A percentile compares a stretch with the other conserved stretches of the same genome.
phyloP scores from a whole-genome alignment of 345 rosid genomes.

The Fremontodendron californicum region DNA sequence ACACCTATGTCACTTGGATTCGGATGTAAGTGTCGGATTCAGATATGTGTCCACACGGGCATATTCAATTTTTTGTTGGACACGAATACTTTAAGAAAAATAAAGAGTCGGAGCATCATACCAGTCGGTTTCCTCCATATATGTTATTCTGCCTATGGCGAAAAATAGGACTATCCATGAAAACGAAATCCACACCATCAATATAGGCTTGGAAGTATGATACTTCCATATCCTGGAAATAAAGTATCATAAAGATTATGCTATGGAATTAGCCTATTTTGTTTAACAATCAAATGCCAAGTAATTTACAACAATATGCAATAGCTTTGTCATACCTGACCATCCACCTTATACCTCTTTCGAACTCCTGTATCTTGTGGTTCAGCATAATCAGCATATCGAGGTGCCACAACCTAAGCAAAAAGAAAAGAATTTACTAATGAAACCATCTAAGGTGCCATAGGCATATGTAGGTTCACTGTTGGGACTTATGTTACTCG shows the following conservation, averaged over 20 bases:
- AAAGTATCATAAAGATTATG: neutral
- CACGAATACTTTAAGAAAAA: no score
- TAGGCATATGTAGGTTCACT: neutral
- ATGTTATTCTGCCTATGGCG: constrained; percentile 58
- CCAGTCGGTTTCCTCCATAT: constrained; percentile 74
- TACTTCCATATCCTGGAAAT: constrained; percentile 81
- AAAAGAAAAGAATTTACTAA: neutral
- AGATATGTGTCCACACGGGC: no score
- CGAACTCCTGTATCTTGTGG: constrained; percentile 58
- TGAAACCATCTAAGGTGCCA: neutral
- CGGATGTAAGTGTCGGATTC: no score
- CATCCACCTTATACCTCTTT: constrained; percentile 70
- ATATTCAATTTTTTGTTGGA: no score
- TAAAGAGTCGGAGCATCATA: no score
- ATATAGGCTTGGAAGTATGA: constrained; percentile 70
- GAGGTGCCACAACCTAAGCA: constrained; percentile 80
- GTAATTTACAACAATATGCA: constrained; percentile 13
- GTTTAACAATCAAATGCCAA: constrained; percentile 3
- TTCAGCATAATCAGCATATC: constrained; percentile 73
- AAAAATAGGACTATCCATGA: constrained; percentile 58
- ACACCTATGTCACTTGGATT: no score
- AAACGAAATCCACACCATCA: constrained; percentile 97
- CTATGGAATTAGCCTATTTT: neutral
- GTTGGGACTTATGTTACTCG: no score
- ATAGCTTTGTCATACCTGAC: constrained; percentile 57